These are phyloP conservation scores for Lepidium aucheri DNA, from an alignment of 345 rosid genomes.

Conservation along the genomic window DNA sequence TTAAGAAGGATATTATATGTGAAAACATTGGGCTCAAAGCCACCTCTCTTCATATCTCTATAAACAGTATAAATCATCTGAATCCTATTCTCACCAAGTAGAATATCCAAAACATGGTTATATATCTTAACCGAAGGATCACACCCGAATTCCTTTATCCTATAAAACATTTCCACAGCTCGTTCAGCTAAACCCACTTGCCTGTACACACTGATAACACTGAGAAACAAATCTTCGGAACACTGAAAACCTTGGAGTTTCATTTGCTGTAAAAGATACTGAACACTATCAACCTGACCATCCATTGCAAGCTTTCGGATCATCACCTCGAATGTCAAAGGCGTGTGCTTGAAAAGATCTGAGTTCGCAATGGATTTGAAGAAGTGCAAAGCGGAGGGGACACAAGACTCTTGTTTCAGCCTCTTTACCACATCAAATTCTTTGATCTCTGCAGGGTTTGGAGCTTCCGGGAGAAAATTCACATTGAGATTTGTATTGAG, in stretches of 20 bases:
- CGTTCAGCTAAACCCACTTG: slow-evolving; percentile 49
- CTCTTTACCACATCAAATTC: slow-evolving; percentile 47
- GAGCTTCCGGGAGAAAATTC: slow-evolving; percentile 19
- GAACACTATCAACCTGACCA: slow-evolving; percentile 53
- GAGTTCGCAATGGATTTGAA: slow-evolving; percentile 64
- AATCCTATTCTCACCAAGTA: slow-evolving; percentile 65
- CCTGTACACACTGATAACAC: slow-evolving; percentile 46
- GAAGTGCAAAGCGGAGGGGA: slow-evolving; percentile 41
- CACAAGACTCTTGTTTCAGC: slow-evolving; percentile 42
- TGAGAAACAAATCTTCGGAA: slow-evolving; percentile 54
- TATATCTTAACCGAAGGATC: slow-evolving; percentile 70
- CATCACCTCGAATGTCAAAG: slow-evolving; percentile 53
- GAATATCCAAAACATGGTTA: slow-evolving; percentile 68
- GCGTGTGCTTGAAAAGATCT: slow-evolving; percentile 60
- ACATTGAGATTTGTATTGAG: slow-evolving; percentile 35
- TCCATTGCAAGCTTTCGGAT: slow-evolving; percentile 49
- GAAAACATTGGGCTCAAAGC: slow-evolving; percentile 68
- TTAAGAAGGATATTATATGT: slow-evolving; percentile 77
- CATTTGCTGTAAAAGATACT: slow-evolving; percentile 85
- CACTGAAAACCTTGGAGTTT: slow-evolving; percentile 69
- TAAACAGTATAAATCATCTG: slow-evolving; percentile 57
- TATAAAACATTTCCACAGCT: slow-evolving; percentile 73
- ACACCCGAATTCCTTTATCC: slow-evolving; percentile 75
- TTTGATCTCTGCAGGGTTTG: slow-evolving; percentile 16
- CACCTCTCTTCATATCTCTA: slow-evolving; percentile 74